Evolutionary conservation across 2,329 filamentous ascomycete genomes (phyloP).

Genomic region (Pseudogymnoascus sp.): DNA sequence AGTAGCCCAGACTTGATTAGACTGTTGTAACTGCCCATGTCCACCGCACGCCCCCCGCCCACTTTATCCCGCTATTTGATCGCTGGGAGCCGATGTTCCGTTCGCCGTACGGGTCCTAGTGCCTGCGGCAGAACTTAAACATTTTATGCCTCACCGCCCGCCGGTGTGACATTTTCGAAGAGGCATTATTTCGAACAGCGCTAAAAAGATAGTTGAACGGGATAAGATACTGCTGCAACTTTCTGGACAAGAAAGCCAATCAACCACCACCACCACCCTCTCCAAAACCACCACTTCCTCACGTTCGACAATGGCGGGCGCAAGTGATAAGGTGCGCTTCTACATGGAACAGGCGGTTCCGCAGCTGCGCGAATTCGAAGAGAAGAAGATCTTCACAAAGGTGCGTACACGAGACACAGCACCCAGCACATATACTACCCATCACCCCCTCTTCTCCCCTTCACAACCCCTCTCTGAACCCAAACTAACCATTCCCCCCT

Average conservation of each 20-base stretch:
- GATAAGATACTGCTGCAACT: conserved; percentile 11
- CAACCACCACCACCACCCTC: conserved; percentile 11
- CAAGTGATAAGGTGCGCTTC: conserved; percentile 90
- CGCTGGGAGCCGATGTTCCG: not conserved
- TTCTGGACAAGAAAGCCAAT: not conserved
- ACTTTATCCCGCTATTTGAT: conserved; percentile 1
- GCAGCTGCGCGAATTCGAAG: conserved; percentile 84
- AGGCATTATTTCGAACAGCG: not conserved
- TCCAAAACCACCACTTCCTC: conserved; percentile 8
- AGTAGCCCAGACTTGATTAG: not conserved
- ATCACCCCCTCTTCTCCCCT: not conserved
- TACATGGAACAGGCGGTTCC: conserved; percentile 88
- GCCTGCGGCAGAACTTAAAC: conserved; percentile 16
- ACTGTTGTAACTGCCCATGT: not conserved
- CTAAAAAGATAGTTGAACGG: not conserved
- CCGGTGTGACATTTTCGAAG: conserved; percentile 6
- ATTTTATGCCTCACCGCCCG: conserved; percentile 13
- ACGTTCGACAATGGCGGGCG: conserved; percentile 57
- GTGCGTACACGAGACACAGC: conserved; percentile 34
- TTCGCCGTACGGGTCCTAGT: not conserved
- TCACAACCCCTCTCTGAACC: too few species aligned
- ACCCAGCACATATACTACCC: not conserved
- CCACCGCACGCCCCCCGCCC: not conserved
- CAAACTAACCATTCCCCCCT: not conserved
- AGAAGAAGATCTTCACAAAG: conserved; percentile 82